Conservation (phyloP, 371 early-diverging fungal species). For the Smittium culicis region DNA sequence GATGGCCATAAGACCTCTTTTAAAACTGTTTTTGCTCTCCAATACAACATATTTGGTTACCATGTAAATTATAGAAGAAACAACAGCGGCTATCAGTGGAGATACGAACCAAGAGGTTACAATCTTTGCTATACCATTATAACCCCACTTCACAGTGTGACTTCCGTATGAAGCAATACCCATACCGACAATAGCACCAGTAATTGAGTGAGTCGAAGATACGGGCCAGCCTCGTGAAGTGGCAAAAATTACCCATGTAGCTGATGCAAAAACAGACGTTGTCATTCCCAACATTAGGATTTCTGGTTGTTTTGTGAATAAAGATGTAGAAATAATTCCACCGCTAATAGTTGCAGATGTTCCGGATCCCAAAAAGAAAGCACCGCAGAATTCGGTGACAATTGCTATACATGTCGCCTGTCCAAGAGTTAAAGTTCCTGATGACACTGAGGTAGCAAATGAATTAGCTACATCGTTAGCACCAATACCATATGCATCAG, state of each 20-base stretch:
- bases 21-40: slow-evolving; percentile 45
- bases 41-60: slow-evolving; percentile 49
- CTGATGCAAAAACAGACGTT: slow-evolving; percentile 60
- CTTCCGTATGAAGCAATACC: slow-evolving; percentile 62
- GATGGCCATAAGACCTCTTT: slow-evolving; percentile 54
- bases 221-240: slow-evolving; percentile 38
- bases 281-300: slow-evolving; percentile 69
- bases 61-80: slow-evolving; percentile 48
- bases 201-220: slow-evolving; percentile 55
- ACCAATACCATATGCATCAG: slow-evolving; percentile 60
- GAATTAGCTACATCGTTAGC: too few relatives aligned
- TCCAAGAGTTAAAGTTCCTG: slow-evolving; percentile 53
- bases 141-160: slow-evolving; percentile 52
- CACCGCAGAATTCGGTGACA: too few relatives aligned
- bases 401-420: slow-evolving; percentile 66
- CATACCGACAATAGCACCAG: slow-evolving; percentile 65
- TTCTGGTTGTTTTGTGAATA: slow-evolving; percentile 45
- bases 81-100: slow-evolving; percentile 49
- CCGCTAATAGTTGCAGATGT: slow-evolving; percentile 64
- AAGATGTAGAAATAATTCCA: slow-evolving; percentile 42
- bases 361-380: slow-evolving; percentile 60
- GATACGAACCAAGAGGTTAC: slow-evolving; percentile 65
- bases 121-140: slow-evolving; percentile 53
- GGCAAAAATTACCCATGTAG: slow-evolving; percentile 61
- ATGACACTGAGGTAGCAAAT: slow-evolving; percentile 84